Evolutionary conservation across 2,329 filamentous ascomycete genomes (phyloP), one percentile per base, ranked within the genome.

Genomic region (Apiospora aurea): DNA sequence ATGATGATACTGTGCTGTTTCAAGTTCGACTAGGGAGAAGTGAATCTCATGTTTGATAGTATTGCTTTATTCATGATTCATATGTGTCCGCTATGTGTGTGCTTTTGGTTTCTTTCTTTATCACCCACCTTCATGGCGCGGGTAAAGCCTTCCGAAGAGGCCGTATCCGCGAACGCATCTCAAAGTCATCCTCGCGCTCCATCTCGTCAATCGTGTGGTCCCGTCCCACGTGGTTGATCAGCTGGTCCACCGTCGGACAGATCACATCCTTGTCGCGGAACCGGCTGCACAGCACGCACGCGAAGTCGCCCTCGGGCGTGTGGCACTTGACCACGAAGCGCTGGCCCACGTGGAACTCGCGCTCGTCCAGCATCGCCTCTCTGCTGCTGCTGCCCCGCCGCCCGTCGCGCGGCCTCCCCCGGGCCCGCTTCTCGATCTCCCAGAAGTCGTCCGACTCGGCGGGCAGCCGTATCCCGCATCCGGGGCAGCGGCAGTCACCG

Each of bases 291-390:
- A 82, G 72, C 47, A 77, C 80, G 69, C 81, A 83, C 3, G 81
- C 79, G 64, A 75, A 83, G 64, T 79, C 78, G 14, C 74, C 73
- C 21, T 77, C 75, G 24, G 77, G 75, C 4, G 79, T 80, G 71
- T 83, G 82, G 69, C 81, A 83, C 73, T 83, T 83, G 70, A 80
- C 77, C 13, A 82, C 72, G 69, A 83, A 83, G 26, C 81, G 78
- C 70, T 80, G 78, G 18, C 77, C 80, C 14, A 82, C 70, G 44
- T 79, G 73, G 72, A 80, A 81, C 29, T 76, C 75, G 69, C 77
- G 75, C 47, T 79, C 76, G 70, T 80, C 77, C n/a, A 78, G 72
- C 18, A 75, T 49, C 46, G 77, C 74, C 18, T 75, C 74, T 26
- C 67, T n/a, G 26, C 69, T 34, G 26, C 69, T 72, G 69, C 67